A percentile compares a stretch with the other conserved stretches of the same genome.
These are phyloP conservation scores for Phylloporus sp. DNA, from an alignment of 768 basidiomycete genomes.

Conservation along the genomic window DNA sequence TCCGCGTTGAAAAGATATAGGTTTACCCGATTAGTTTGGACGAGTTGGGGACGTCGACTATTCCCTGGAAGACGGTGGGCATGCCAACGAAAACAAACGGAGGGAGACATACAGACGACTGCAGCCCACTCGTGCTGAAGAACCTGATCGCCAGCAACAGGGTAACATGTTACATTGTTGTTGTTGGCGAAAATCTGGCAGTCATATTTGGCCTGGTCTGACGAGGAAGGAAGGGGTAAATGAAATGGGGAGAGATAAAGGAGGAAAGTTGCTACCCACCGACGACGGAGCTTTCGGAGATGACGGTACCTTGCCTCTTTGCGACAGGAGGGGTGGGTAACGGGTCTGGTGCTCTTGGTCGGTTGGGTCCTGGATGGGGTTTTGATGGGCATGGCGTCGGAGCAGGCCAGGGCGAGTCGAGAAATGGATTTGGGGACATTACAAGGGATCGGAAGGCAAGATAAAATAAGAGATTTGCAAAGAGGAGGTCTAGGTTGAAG, in stretches of 20 bases:
- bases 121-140: slow-evolving; percentile 72
- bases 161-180: slow-evolving; percentile 73
- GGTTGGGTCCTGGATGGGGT: slow-evolving; percentile 30
- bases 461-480: slow-evolving; percentile 17
- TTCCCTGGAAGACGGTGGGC: slow-evolving; percentile 53
- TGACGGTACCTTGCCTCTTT: slow-evolving; percentile 22
- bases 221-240: slow-evolving; percentile 10
- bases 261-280: slow-evolving; percentile 21
- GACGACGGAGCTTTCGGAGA: slow-evolving; percentile 24
- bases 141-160: slow-evolving; percentile 48
- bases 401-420: slow-evolving; percentile 41
- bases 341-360: slow-evolving; percentile 30
- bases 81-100: slow-evolving; percentile 6
- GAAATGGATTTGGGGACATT: slow-evolving; percentile 36
- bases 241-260: slow-evolving; percentile 3
- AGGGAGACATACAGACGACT: slow-evolving; percentile 66
- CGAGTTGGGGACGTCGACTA: slow-evolving; percentile 59
- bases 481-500: slow-evolving; percentile 19
- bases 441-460: slow-evolving; percentile 19
- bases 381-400: slow-evolving; percentile 35
- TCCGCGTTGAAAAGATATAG: slow-evolving; percentile 77
- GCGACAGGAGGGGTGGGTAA: slow-evolving; percentile 10
- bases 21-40: slow-evolving; percentile 60
- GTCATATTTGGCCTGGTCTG: slow-evolving; percentile 37
- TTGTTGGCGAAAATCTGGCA: slow-evolving; percentile 64